These are phyloP conservation scores for Phytophthora syringae DNA, from an alignment of 352 stramenopile genomes.

Conservation along the genomic window DNA sequence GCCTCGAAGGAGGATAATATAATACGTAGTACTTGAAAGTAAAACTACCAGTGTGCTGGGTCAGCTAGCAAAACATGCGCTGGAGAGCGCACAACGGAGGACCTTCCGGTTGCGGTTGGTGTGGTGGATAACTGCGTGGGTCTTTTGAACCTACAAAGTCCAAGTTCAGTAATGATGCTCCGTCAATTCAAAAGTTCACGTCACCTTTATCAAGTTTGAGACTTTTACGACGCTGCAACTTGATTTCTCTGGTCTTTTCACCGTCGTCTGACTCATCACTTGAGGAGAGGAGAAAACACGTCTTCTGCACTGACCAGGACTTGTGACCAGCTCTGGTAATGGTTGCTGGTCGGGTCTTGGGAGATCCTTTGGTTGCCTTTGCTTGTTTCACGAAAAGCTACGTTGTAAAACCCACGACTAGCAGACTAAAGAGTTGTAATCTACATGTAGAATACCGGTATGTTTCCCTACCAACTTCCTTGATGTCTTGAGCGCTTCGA, in stretches of 20 bases:
- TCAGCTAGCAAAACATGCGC: constrained; percentile 50
- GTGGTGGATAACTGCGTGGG: constrained; percentile 11
- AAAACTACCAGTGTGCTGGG: too few relatives aligned
- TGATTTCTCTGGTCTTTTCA: constrained; percentile 8
- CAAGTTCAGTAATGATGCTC: constrained; percentile 7
- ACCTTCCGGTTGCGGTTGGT: constrained; percentile 9
- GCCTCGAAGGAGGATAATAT: constrained; percentile 20
- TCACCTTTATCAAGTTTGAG: constrained; percentile 21
- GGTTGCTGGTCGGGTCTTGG: not conserved
- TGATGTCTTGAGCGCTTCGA: not conserved
- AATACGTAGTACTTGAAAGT: constrained; percentile 28
- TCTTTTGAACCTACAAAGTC: constrained; percentile 2
- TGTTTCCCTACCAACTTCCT: constrained; percentile 15
- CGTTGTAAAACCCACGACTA: too few relatives aligned
- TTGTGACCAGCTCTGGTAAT: not conserved
- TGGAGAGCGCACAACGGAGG: constrained; percentile 47
- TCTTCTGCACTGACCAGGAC: constrained; percentile 13
- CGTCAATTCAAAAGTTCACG: not conserved
- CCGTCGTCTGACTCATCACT: constrained; percentile 23
- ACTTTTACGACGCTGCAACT: constrained; percentile 7
- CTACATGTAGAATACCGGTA: too few relatives aligned
- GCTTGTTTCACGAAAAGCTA: not conserved
- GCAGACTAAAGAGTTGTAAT: too few relatives aligned
- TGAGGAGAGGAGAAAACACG: constrained; percentile 28
- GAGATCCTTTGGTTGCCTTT: not conserved